A percentile compares a stretch with the other conserved stretches of the same genome.
Conservation (phyloP, 768 basidiomycete genomes). For the Gloeopeniophorella convolvens region DNA sequence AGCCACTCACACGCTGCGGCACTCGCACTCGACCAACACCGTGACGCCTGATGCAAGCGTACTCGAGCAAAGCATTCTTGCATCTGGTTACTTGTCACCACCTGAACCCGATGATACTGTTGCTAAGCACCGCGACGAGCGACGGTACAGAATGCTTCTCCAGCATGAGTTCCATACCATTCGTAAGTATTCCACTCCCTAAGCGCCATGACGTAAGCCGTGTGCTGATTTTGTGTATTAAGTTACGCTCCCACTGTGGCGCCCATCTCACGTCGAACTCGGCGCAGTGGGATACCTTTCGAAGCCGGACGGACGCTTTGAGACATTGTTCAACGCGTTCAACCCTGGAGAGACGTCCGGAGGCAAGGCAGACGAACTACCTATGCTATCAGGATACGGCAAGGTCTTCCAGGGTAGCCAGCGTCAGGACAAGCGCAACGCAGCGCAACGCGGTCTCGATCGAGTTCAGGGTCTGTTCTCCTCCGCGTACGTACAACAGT, state of each 20-base stretch:
- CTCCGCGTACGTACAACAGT: constrained; percentile 12
- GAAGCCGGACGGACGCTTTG: constrained; percentile 61
- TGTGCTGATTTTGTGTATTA: too few species aligned
- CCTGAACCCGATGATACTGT: constrained; percentile 33
- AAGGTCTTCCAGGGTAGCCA: constrained; percentile 41
- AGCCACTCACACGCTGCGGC: not conserved
- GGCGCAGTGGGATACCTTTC: constrained; percentile 74
- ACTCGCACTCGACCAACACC: constrained; percentile 1
- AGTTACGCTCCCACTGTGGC: constrained; percentile 56
- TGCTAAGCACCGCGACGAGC: constrained; percentile 49
- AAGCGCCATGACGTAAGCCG: too few species aligned
- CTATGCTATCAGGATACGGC: constrained; percentile 62
- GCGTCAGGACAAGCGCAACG: constrained; percentile 51
- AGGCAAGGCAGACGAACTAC: constrained; percentile 39
- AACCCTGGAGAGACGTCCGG: constrained; percentile 42
- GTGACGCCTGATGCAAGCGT: not conserved
- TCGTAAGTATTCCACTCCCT: constrained; percentile 36
- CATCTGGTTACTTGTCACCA: constrained; percentile 34
- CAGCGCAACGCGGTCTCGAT: constrained; percentile 53
- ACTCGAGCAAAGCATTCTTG: constrained; percentile 3
- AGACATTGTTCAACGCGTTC: constrained; percentile 67
- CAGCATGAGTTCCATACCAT: constrained; percentile 65
- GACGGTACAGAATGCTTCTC: constrained; percentile 59
- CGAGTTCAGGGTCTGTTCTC: constrained; percentile 42
- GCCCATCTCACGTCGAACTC: constrained; percentile 50